Evolutionary conservation across 2,329 filamentous ascomycete species (phyloP).

Genomic region (Exophiala spinifera): DNA sequence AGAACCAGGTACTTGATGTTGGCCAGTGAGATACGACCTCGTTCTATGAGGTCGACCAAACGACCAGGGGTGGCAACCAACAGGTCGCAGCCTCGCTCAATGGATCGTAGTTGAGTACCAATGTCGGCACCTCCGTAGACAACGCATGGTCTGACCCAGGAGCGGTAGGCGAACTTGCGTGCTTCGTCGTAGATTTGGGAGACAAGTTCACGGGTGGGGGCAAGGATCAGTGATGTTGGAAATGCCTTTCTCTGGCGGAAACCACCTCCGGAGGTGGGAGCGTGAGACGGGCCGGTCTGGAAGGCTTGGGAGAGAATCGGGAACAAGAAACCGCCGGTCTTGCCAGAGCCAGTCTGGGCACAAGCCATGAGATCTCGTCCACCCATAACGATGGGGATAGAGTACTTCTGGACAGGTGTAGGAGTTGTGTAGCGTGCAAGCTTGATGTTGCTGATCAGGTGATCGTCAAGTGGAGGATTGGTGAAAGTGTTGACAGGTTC

Average conservation of each 20-base stretch:
- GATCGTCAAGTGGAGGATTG: slow-evolving; percentile 92
- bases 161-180: slow-evolving; percentile 97
- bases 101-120: slow-evolving; percentile 94
- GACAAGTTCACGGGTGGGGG: slow-evolving; percentile 95
- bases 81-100: slow-evolving; percentile 95
- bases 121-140: slow-evolving; percentile 99
- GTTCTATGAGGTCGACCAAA: slow-evolving; percentile 96
- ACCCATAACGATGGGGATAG: slow-evolving; percentile 96
- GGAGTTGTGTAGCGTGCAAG: slow-evolving; percentile 92
- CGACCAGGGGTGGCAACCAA: slow-evolving; percentile 95
- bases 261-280: slow-evolving; percentile 67
- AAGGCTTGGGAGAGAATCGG: slow-evolving; percentile 98
- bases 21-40: slow-evolving; percentile 92
- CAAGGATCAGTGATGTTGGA: slow-evolving; percentile 91
- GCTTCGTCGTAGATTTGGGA: slow-evolving; percentile 98
- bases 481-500: slow-evolving; percentile 88
- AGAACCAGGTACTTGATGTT: slow-evolving; percentile 99
- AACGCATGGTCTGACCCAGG: slow-evolving; percentile 96
- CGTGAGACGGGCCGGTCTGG: slow-evolving; percentile 74
- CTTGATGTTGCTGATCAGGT: slow-evolving; percentile 88
- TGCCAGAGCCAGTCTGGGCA: slow-evolving; percentile 98
- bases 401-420: slow-evolving; percentile 98
- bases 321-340: slow-evolving; percentile 99
- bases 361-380: slow-evolving; percentile 99
- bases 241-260: slow-evolving; percentile 97